Evolutionary conservation across 192 early-diverging fungal species (phyloP).

Genomic region (Funneliformis geosporum): DNA sequence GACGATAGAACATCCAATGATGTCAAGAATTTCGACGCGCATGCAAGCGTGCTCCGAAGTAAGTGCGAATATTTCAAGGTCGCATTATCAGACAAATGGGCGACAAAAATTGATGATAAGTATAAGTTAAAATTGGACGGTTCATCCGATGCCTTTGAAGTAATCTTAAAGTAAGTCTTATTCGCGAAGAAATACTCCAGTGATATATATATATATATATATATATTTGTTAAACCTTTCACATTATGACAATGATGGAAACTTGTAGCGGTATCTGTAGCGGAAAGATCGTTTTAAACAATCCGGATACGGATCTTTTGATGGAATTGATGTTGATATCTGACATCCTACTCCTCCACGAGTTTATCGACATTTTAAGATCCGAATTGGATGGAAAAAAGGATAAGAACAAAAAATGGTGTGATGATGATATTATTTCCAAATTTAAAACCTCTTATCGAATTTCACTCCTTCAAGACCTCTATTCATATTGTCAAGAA

Average conservation of each 20-base stretch:
- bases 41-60: neutral
- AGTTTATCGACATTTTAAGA: slow-evolving; percentile 8
- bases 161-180: neutral
- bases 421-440: neutral
- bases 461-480: neutral
- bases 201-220: too few relatives aligned
- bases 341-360: slow-evolving; percentile 3
- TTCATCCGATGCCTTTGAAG: slow-evolving; percentile 18
- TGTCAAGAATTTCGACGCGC: slow-evolving; percentile 1
- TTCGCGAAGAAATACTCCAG: too few relatives aligned
- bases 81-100: slow-evolving; percentile 14
- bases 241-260: too few relatives aligned
- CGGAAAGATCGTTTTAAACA: neutral
- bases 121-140: slow-evolving; percentile 8
- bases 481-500: slow-evolving; percentile 19
- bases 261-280: neutral
- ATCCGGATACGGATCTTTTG: neutral
- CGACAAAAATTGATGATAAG: slow-evolving; percentile 15
- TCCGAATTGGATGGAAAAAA: neutral
- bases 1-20: neutral
- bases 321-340: slow-evolving; percentile 1
- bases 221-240: too few relatives aligned
- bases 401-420: neutral
- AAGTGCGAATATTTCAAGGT: slow-evolving; percentile 21
- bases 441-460: slow-evolving; percentile 5